These are phyloP conservation scores for Penicillium pulvis DNA, from an alignment of 495 filamentous ascomycete species.

Conservation along the genomic window DNA sequence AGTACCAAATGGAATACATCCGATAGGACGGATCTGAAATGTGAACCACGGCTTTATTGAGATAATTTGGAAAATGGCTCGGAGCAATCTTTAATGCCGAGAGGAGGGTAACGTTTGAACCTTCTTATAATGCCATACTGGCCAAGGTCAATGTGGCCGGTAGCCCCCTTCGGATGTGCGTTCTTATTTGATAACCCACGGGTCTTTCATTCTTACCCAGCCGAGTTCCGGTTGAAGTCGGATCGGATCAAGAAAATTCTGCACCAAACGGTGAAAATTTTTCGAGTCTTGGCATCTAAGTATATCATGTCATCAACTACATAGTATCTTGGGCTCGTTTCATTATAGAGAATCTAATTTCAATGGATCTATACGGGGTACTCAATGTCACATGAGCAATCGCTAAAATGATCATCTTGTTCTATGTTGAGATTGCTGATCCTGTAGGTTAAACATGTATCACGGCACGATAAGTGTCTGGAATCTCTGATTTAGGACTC, in stretches of 20 bases:
- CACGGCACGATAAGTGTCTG: too few species aligned
- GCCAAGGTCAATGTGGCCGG: not conserved
- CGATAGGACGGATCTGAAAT: not conserved
- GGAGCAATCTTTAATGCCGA: too few species aligned
- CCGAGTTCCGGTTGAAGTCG: not conserved
- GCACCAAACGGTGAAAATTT: not conserved
- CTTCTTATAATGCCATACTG: not conserved
- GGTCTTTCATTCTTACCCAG: not conserved
- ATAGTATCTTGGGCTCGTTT: not conserved
- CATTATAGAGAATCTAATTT: not conserved
- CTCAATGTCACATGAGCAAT: not conserved
- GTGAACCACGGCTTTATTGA: not conserved
- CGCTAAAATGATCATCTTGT: too few species aligned
- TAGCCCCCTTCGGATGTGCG: too few species aligned
- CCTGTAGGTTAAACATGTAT: too few species aligned
- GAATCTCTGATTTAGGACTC: not conserved
- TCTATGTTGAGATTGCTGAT: too few species aligned
- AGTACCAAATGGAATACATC: not conserved
- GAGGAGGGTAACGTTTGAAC: not conserved
- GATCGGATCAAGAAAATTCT: not conserved
- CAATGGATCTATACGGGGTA: too few species aligned
- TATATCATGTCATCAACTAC: not conserved
- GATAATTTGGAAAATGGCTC: too few species aligned
- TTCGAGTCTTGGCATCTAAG: conserved; percentile 1
- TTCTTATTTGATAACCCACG: not conserved